Percentiles rank a stretch among this genome's conserved stretches.
phyloP scores from a whole-genome alignment of 2,329 filamentous ascomycete species.

The Trichoderma pleuroti region DNA sequence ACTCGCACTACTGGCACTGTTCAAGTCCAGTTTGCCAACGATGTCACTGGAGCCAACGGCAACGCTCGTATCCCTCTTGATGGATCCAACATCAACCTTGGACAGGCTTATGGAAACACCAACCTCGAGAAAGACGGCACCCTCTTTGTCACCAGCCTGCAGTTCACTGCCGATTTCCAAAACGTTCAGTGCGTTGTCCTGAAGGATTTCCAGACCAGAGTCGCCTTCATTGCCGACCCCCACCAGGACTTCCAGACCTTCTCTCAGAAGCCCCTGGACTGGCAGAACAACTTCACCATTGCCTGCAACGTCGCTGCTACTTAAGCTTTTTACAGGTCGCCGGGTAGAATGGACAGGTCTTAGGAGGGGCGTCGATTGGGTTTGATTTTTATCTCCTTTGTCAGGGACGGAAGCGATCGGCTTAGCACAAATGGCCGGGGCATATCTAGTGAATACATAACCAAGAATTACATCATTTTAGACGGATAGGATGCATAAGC shows the following conservation, averaged over 20 bases:
- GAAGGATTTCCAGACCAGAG: neutral
- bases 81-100: neutral
- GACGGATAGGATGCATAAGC: neutral
- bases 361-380: neutral
- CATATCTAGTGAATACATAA: neutral
- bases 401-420: neutral
- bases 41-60: constrained; percentile 12
- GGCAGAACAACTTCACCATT: constrained; percentile 4
- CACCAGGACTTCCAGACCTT: neutral
- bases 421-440: neutral
- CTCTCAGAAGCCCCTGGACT: constrained; percentile 1
- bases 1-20: neutral
- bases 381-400: neutral
- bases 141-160: constrained; percentile 6
- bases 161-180: neutral
- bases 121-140: neutral
- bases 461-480: neutral
- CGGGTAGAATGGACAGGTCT: neutral
- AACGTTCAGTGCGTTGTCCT: neutral
- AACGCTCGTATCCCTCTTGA: constrained; percentile 4
- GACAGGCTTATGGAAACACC: constrained; percentile 1
- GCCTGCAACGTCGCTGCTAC: neutral
- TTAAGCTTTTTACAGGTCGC: neutral
- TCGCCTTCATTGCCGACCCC: neutral
- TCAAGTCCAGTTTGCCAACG: constrained; percentile 13